Percentiles rank a stretch among this genome's conserved stretches.
Evolutionary conservation across 2,329 filamentous ascomycete species (phyloP).

Genomic region (Zarea fungicola): DNA sequence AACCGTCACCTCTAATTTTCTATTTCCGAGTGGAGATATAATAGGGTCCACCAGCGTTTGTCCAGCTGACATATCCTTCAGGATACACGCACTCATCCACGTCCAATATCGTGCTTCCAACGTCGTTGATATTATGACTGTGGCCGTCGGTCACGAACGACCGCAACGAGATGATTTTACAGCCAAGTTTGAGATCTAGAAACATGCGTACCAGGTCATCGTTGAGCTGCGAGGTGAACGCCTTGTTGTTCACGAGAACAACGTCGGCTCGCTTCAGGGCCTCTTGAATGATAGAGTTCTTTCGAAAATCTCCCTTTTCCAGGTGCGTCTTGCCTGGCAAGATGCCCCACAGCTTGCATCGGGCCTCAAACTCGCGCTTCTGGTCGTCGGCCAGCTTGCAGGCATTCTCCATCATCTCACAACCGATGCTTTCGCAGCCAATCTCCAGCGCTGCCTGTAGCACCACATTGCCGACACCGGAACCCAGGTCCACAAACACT

Average conservation of each 20-base stretch:
- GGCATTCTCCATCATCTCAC: conserved; percentile 91
- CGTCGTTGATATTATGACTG: conserved; percentile 71
- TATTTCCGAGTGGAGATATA: conserved; percentile 80
- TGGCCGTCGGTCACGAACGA: conserved; percentile 81
- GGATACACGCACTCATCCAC: conserved; percentile 60
- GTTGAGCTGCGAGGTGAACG: conserved; percentile 84
- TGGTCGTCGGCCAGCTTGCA: conserved; percentile 78
- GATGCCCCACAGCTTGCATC: conserved; percentile 86
- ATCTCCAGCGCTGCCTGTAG: conserved; percentile 89
- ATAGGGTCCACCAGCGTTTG: conserved; percentile 74
- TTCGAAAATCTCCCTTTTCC: conserved; percentile 77
- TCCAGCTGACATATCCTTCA: conserved; percentile 86
- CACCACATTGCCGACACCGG: conserved; percentile 92
- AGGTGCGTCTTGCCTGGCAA: conserved; percentile 73
- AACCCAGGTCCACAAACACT: conserved; percentile 91
- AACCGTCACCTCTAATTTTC: neutral
- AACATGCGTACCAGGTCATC: conserved; percentile 82
- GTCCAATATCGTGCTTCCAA: conserved; percentile 74
- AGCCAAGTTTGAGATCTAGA: conserved; percentile 85
- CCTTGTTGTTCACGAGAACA: conserved; percentile 97
- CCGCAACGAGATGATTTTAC: conserved; percentile 85
- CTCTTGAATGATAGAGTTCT: conserved; percentile 62
- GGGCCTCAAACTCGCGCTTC: conserved; percentile 74
- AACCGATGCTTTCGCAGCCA: conserved; percentile 92
- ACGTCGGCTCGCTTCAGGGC: conserved; percentile 83